A percentile compares a stretch with the other conserved stretches of the same genome.
phyloP scores from a whole-genome alignment of 306 rosid genomes.

The Dalbergia cochinchinensis region DNA sequence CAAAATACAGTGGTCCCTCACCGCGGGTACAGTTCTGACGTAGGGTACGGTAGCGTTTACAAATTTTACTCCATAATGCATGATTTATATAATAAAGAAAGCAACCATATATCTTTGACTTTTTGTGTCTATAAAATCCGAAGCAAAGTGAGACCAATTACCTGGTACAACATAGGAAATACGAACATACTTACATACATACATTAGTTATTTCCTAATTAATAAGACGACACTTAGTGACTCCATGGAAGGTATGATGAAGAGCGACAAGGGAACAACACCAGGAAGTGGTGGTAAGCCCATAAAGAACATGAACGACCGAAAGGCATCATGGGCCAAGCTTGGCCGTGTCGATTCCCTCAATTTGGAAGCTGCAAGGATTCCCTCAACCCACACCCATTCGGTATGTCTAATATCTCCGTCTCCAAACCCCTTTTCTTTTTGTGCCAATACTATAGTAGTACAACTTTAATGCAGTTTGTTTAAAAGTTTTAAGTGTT shows the following conservation, averaged over 20 bases:
- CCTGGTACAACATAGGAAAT: neutral
- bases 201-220: neutral
- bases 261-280: neutral
- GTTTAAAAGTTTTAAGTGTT: too few relatives aligned
- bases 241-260: neutral
- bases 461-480: too few relatives aligned
- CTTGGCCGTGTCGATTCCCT: conserved; percentile 22
- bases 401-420: neutral
- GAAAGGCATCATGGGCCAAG: conserved; percentile 6
- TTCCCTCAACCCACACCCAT: neutral
- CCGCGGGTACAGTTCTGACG: too few relatives aligned
- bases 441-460: too few relatives aligned
- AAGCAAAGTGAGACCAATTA: neutral
- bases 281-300: neutral
- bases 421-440: neutral
- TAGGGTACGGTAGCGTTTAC: neutral
- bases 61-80: neutral
- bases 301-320: neutral
- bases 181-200: neutral
- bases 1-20: neutral
- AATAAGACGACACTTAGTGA: neutral
- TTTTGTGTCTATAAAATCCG: conserved; percentile 15
- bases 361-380: conserved; percentile 30
- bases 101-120: conserved; percentile 4
- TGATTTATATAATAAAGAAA: neutral